Evolutionary conservation across 192 early-diverging fungal species (phyloP).

Genomic region (Linnemannia exigua): DNA sequence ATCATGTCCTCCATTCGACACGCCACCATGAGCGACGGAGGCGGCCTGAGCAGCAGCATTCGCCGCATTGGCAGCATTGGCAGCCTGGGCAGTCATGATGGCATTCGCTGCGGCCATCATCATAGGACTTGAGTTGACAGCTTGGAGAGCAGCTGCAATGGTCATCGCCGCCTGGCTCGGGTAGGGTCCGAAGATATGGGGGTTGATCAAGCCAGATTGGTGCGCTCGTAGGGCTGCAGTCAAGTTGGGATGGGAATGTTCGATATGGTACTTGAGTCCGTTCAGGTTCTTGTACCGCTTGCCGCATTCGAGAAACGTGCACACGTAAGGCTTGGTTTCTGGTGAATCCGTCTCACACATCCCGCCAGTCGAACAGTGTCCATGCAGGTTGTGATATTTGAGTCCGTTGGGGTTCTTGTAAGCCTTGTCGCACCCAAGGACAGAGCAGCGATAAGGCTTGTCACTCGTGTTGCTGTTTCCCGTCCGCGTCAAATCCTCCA

Average conservation of each 20-base stretch:
- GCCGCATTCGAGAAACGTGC: slow-evolving; percentile 73
- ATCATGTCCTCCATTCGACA: neutral
- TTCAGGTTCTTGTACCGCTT: slow-evolving; percentile 85
- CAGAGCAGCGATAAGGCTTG: slow-evolving; percentile 92
- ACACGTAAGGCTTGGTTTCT: slow-evolving; percentile 72
- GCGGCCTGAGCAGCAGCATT: neutral
- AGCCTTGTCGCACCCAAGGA: slow-evolving; percentile 91
- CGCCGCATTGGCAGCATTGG: slow-evolving; percentile 6
- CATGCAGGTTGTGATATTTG: slow-evolving; percentile 98
- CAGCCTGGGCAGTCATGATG: slow-evolving; percentile 17
- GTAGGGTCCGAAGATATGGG: slow-evolving; percentile 24
- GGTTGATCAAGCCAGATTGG: slow-evolving; percentile 18
- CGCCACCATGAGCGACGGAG: neutral
- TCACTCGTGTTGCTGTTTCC: slow-evolving; percentile 51
- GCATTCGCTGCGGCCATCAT: slow-evolving; percentile 39
- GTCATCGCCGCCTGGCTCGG: slow-evolving; percentile 16
- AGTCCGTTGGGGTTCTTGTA: slow-evolving; percentile 99
- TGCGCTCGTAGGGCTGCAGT: slow-evolving; percentile 28
- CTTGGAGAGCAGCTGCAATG: slow-evolving; percentile 21
- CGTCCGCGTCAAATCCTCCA: slow-evolving; percentile 27
- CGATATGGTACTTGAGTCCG: slow-evolving; percentile 82
- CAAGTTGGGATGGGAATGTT: slow-evolving; percentile 61
- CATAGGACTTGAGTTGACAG: slow-evolving; percentile 31
- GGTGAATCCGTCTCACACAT: slow-evolving; percentile 20
- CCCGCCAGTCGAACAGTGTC: slow-evolving; percentile 78